Evolutionary conservation across 208 protist species (phyloP).

Genomic region (Leishmania lainsoni): DNA sequence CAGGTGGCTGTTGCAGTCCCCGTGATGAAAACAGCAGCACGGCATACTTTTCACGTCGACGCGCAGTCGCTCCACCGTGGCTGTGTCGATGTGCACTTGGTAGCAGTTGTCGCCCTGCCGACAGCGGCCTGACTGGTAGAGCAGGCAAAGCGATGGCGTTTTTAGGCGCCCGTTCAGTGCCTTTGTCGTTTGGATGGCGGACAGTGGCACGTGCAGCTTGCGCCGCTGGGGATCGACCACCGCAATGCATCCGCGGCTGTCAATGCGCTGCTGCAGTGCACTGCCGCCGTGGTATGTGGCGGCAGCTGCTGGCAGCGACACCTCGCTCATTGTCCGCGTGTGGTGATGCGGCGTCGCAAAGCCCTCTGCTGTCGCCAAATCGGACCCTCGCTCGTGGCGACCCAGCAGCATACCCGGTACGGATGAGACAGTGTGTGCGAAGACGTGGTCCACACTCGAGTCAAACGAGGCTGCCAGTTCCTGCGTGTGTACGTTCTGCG

Average conservation of each 20-base stretch:
- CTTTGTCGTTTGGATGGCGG: slow-evolving; percentile 55
- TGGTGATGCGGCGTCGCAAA: slow-evolving; percentile 6
- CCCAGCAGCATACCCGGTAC: slow-evolving; percentile 1
- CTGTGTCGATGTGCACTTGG: slow-evolving; percentile 70
- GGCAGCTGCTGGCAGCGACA: slow-evolving; percentile 23
- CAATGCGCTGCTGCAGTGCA: slow-evolving; percentile 27
- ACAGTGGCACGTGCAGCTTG: slow-evolving; percentile 70
- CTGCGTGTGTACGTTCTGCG: slow-evolving; percentile 1
- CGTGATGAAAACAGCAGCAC: slow-evolving; percentile 75
- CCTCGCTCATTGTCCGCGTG: slow-evolving; percentile 21
- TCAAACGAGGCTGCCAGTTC: slow-evolving; percentile 21
- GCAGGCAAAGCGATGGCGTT: slow-evolving; percentile 76
- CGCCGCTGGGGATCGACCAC: slow-evolving; percentile 78
- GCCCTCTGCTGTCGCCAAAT: slow-evolving; percentile 8
- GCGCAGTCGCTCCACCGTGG: slow-evolving; percentile 58
- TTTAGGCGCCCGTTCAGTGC: slow-evolving; percentile 53
- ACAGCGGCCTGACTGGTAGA: slow-evolving; percentile 70
- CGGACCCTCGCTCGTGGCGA: not conserved
- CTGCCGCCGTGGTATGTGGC: slow-evolving; percentile 26
- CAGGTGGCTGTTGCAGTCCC: slow-evolving; percentile 50
- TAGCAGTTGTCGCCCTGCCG: slow-evolving; percentile 76
- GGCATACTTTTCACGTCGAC: slow-evolving; percentile 52
- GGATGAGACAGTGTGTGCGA: slow-evolving; percentile 10
- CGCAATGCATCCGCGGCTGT: slow-evolving; percentile 38
- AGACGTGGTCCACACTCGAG: slow-evolving; percentile 22